Percentiles rank a stretch among this genome's conserved stretches.
These are phyloP conservation scores for Brettanomyces bruxellensis DNA, from an alignment of 805 yeast genomes.

Conservation along the genomic window DNA sequence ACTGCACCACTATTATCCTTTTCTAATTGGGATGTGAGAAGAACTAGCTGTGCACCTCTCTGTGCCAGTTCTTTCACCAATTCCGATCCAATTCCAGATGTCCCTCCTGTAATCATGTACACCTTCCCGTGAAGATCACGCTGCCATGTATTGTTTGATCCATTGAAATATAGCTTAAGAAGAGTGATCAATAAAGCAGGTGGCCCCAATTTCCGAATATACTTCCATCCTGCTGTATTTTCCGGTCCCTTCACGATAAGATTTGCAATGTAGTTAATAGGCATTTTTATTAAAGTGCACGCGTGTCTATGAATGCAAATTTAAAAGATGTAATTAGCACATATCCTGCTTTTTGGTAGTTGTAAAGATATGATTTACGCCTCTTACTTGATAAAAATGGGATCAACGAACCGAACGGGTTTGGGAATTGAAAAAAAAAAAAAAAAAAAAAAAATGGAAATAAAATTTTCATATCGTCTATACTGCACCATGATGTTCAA, in stretches of 20 bases:
- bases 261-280: conserved; percentile 69
- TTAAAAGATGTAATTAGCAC: not conserved
- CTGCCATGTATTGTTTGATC: conserved; percentile 83
- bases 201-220: conserved; percentile 52
- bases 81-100: conserved; percentile 81
- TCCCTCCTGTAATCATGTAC: conserved; percentile 82
- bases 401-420: not conserved
- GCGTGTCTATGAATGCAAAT: not conserved
- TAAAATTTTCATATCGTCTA: conserved; percentile 80
- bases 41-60: conserved; percentile 79
- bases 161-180: conserved; percentile 68
- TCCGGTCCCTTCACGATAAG: conserved; percentile 65
- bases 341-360: not conserved
- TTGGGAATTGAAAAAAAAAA: not conserved
- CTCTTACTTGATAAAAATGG: not conserved
- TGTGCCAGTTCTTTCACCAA: conserved; percentile 65
- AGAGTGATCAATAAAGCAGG: conserved; percentile 34
- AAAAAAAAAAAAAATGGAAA: conserved; percentile 12
- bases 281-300: conserved; percentile 43
- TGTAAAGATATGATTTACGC: too few species aligned
- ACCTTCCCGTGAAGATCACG: conserved; percentile 89
- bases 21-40: conserved; percentile 47
- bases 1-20: conserved; percentile 22
- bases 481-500: not conserved
- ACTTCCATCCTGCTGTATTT: conserved; percentile 64